Evolutionary conservation across 2,329 filamentous ascomycete species (phyloP).

Genomic region (Dactylella cylindrospora): DNA sequence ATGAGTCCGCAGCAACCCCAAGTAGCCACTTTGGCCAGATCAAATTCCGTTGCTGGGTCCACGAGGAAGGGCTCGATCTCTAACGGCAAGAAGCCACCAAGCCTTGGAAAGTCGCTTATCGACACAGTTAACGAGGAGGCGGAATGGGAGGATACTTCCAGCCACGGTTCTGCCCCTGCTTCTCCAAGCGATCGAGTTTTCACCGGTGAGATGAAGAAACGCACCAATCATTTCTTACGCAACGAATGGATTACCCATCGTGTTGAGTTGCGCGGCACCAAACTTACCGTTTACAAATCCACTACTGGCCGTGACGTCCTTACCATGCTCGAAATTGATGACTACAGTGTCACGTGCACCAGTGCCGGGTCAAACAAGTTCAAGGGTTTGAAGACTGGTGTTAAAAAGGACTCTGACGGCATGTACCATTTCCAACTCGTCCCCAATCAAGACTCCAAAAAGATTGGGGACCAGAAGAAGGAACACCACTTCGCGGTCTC

Average conservation of each 20-base stretch:
- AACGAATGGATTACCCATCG: slow-evolving; percentile 94
- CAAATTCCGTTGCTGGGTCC: slow-evolving; percentile 32
- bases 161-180: slow-evolving; percentile 43
- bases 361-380: slow-evolving; percentile 76
- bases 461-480: slow-evolving; percentile 57
- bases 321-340: slow-evolving; percentile 69
- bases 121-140: slow-evolving; percentile 48
- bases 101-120: slow-evolving; percentile 44
- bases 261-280: slow-evolving; percentile 77
- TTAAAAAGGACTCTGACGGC: slow-evolving; percentile 62
- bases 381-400: slow-evolving; percentile 70
- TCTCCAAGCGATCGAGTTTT: slow-evolving; percentile 62
- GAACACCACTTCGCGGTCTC: slow-evolving; percentile 90
- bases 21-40: slow-evolving; percentile 9
- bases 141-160: slow-evolving; percentile 48
- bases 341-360: slow-evolving; percentile 84
- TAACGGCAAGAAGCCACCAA: slow-evolving; percentile 35
- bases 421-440: slow-evolving; percentile 86
- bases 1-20: slow-evolving; percentile 26
- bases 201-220: slow-evolving; percentile 90
- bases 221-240: slow-evolving; percentile 83
- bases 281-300: slow-evolving; percentile 69
- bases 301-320: slow-evolving; percentile 50
- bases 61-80: slow-evolving; percentile 13
- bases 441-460: slow-evolving; percentile 62